Evolutionary conservation across 352 stramenopile genomes (phyloP).

Genomic region (Phytopythium kandeliae): DNA sequence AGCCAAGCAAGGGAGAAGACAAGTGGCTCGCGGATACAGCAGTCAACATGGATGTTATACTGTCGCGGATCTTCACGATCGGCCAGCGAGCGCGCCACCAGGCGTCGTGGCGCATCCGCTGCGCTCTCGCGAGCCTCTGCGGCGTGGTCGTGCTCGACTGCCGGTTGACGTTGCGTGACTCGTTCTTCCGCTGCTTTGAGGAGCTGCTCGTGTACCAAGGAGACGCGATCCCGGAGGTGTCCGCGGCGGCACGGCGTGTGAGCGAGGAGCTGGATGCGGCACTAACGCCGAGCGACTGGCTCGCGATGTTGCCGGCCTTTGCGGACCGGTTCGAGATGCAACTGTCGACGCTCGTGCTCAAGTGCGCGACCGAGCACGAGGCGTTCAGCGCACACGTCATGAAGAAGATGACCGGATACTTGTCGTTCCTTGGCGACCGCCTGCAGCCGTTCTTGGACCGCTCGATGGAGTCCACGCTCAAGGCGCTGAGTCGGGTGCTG

Average conservation of each 20-base stretch:
- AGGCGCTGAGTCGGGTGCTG: slow-evolving; percentile 37
- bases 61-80: slow-evolving; percentile 53
- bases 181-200: slow-evolving; percentile 76
- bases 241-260: slow-evolving; percentile 15
- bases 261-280: slow-evolving; percentile 11
- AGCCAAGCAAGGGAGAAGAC: slow-evolving; percentile 11
- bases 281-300: slow-evolving; percentile 39
- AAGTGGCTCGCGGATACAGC: slow-evolving; percentile 47
- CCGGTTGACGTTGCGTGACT: slow-evolving; percentile 33
- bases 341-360: slow-evolving; percentile 56
- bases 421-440: slow-evolving; percentile 33
- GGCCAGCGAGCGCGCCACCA: slow-evolving; percentile 23
- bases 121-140: slow-evolving; percentile 57
- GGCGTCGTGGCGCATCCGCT: slow-evolving; percentile 57
- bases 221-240: slow-evolving; percentile 39
- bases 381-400: slow-evolving; percentile 47
- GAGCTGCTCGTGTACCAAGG: slow-evolving; percentile 64
- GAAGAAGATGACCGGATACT: slow-evolving; percentile 66
- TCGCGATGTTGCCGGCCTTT: slow-evolving; percentile 54
- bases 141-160: slow-evolving; percentile 46
- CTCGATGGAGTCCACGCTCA: slow-evolving; percentile 40
- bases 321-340: slow-evolving; percentile 66
- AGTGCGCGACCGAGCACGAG: slow-evolving; percentile 59
- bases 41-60: slow-evolving; percentile 57
- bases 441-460: slow-evolving; percentile 47